Evolutionary conservation across 805 yeast genomes (phyloP), one percentile per base, ranked within the genome.

Genomic region (Suhomyces kilbournensis): DNA sequence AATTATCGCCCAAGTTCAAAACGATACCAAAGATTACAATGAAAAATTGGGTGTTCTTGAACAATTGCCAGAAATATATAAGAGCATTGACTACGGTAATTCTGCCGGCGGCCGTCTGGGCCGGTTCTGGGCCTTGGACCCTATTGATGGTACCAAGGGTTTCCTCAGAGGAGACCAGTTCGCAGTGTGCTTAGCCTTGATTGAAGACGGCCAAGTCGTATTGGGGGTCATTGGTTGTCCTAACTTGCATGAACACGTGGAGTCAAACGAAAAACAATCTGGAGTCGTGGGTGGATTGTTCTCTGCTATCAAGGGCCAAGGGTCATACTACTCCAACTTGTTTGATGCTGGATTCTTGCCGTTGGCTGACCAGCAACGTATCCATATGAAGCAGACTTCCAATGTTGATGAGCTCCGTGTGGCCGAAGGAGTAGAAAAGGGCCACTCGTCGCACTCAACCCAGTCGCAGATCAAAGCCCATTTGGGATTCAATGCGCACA

Each of bases 181-280:
- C 69, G 97, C 99, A 1, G 96, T 94, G 1, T 94, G 99, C 66
- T 75, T 94, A 44, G 97, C 96, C 0, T 73, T 94, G 58, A 85
- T 94, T 46, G 96, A 84, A 28, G 87, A 92, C 63, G 96, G 97
- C 12, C 76, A 81, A 47, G 96, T 90, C 1, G 84, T 86, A 55
- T 78, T 94, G 47, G 99, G 99, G 48, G 96, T 89, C 23, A 89
- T 94, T 68, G 99, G 98, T 0, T 93, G 98, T 69, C 99, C 99
- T 30, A 94, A 94, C 66, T 74, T 96, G 53, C 84, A 86, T 2
- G 82, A 76, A 45, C 77, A 74, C 43, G 69, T 82, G 23, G 55
- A 67, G 15, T 66, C 76, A 46, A 66, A 69, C 46, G 69, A 56
- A 12, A 68, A 62, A 51, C 70, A 56, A 54, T 68, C 55, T 60